Percentiles rank a stretch among this genome's conserved stretches.
These are phyloP conservation scores for Paspalum notatum DNA, from an alignment of 176 grass and related monocot genomes.

Conservation along the genomic window DNA sequence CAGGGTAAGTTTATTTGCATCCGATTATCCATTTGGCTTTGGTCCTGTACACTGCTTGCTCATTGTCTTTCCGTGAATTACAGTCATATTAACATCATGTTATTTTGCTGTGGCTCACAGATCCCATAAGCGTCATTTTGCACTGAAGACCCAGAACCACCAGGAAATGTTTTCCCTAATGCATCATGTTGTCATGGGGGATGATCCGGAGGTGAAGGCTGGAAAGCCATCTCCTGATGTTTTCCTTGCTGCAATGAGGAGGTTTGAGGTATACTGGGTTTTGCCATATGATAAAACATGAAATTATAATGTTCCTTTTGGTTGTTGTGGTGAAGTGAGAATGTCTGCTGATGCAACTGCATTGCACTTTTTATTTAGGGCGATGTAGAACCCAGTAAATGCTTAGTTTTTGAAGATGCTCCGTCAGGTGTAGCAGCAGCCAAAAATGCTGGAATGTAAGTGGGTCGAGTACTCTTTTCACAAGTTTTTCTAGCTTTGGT, in stretches of 20 bases:
- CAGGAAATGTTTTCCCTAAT: slow-evolving; percentile 75
- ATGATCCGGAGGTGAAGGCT: slow-evolving; percentile 85
- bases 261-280: slow-evolving; percentile 65
- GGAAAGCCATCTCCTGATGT: slow-evolving; percentile 95
- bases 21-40: neutral
- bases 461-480: neutral
- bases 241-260: slow-evolving; percentile 82
- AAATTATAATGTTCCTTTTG: neutral
- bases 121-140: slow-evolving; percentile 84
- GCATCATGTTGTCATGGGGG: slow-evolving; percentile 90
- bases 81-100: neutral
- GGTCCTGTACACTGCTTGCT: neutral
- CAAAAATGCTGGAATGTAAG: slow-evolving; percentile 92
- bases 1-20: slow-evolving; percentile 56
- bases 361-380: slow-evolving; percentile 45
- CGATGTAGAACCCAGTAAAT: slow-evolving; percentile 60
- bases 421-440: slow-evolving; percentile 90
- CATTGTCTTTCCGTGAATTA: slow-evolving; percentile 9
- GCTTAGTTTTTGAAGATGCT: slow-evolving; percentile 95
- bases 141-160: slow-evolving; percentile 88
- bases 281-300: neutral
- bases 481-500: neutral
- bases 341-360: slow-evolving; percentile 28
- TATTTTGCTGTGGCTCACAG: slow-evolving; percentile 40
- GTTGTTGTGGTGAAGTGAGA: neutral